Conservation (phyloP, 108 stramenopile species). For the Ochromonas danica region DNA sequence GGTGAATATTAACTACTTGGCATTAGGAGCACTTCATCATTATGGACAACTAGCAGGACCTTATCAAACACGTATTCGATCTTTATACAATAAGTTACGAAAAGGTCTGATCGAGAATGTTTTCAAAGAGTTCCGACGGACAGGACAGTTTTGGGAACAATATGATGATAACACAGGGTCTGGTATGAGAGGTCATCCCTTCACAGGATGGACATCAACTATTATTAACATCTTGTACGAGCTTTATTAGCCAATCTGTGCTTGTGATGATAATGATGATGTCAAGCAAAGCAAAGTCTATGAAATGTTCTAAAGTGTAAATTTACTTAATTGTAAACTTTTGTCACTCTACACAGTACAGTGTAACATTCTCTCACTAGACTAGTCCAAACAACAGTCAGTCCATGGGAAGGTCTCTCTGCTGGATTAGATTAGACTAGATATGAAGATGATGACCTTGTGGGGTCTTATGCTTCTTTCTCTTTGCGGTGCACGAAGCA, state of each 20-base stretch:
- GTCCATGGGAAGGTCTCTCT: no score
- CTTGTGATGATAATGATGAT: no score
- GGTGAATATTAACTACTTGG: conserved; percentile 46
- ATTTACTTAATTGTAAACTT: no score
- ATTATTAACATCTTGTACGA: conserved; percentile 54
- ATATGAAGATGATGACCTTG: no score
- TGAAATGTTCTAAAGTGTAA: no score
- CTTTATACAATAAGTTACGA: conserved; percentile 43
- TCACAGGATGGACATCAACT: conserved; percentile 60
- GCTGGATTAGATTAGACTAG: no score
- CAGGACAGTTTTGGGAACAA: conserved; percentile 61
- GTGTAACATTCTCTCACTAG: no score
- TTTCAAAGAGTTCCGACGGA: conserved; percentile 42
- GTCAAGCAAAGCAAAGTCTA: no score
- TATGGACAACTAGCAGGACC: conserved; percentile 41
- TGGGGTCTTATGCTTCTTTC: no score
- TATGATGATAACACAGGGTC: conserved; percentile 51
- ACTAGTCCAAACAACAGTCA: no score
- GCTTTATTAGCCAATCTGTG: conserved; percentile 9
- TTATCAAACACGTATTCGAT: conserved; percentile 19
- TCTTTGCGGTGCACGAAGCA: no score
- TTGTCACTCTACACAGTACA: no score
- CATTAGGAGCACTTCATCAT: conserved; percentile 41
- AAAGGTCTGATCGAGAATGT: conserved; percentile 43
- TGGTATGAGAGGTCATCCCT: conserved; percentile 54